Evolutionary conservation across 495 filamentous ascomycete species (phyloP).

Genomic region (Penicillium roqueforti): DNA sequence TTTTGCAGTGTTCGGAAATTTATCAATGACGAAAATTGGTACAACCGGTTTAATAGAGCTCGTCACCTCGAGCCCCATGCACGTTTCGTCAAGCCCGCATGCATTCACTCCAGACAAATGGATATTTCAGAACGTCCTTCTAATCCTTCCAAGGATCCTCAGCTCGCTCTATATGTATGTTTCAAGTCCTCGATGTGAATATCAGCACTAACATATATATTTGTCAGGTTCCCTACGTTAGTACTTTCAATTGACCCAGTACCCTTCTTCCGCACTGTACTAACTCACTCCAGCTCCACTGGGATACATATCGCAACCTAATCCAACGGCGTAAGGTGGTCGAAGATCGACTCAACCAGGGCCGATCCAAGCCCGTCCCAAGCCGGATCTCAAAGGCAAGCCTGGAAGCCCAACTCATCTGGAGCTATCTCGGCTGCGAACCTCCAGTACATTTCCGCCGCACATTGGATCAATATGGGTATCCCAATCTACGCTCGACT

Average conservation of each 20-base stretch:
- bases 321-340: constrained; percentile 57
- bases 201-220: neutral
- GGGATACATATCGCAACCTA: constrained; percentile 60
- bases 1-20: constrained; percentile 46
- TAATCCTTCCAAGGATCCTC: constrained; percentile 29
- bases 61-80: constrained; percentile 47
- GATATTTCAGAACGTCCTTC: constrained; percentile 25
- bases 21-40: constrained; percentile 45
- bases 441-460: constrained; percentile 60
- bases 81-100: constrained; percentile 40
- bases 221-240: constrained; percentile 16
- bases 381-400: constrained; percentile 48
- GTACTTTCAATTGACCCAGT: neutral
- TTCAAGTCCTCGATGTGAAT: neutral
- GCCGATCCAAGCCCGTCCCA: constrained; percentile 55
- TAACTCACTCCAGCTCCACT: constrained; percentile 53
- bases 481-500: constrained; percentile 59
- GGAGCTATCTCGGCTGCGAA: constrained; percentile 61
- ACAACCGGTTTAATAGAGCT: constrained; percentile 40
- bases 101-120: constrained; percentile 32
- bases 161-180: constrained; percentile 42
- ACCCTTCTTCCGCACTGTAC: neutral
- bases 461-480: constrained; percentile 64
- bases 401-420: constrained; percentile 57
- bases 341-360: constrained; percentile 49